Evolutionary conservation across 202 grass and related monocot species (phyloP).

Genomic region (Bolboschoenoplectus hybrid): DNA sequence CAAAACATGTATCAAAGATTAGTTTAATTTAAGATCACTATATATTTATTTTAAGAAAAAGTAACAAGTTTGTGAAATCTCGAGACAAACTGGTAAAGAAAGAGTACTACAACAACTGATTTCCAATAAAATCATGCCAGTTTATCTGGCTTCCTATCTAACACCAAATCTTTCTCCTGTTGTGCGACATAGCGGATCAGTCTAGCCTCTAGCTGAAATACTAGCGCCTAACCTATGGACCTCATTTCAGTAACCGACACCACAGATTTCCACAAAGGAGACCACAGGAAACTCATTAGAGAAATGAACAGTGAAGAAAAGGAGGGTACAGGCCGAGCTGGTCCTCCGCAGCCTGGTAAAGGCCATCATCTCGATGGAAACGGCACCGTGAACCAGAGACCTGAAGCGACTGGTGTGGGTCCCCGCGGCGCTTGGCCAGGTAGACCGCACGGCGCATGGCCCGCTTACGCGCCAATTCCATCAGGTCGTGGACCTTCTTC

Average conservation of each 20-base stretch:
- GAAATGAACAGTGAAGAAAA: background rate
- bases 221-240: background rate
- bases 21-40: background rate
- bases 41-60: background rate
- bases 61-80: background rate
- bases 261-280: background rate
- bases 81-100: background rate
- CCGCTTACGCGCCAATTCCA: slow-evolving; percentile 81
- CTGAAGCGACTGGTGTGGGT: slow-evolving; percentile 83
- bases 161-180: background rate
- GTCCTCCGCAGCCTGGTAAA: slow-evolving; percentile 93
- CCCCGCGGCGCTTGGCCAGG: slow-evolving; percentile 80
- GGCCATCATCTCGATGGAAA: slow-evolving; percentile 76
- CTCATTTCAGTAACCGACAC: background rate
- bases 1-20: slow-evolving; percentile 22
- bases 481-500: slow-evolving; percentile 89
- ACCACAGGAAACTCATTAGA: slow-evolving; percentile 14
- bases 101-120: slow-evolving; percentile 1
- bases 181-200: background rate
- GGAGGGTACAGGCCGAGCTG: slow-evolving; percentile 79
- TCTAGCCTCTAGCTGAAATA: background rate
- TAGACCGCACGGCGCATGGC: slow-evolving; percentile 75
- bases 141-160: background rate
- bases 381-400: slow-evolving; percentile 64
- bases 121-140: background rate